Evolutionary conservation across 768 basidiomycete genomes (phyloP), one percentile per base, ranked within the genome.

Genomic region (Leccinum aurantiacum): DNA sequence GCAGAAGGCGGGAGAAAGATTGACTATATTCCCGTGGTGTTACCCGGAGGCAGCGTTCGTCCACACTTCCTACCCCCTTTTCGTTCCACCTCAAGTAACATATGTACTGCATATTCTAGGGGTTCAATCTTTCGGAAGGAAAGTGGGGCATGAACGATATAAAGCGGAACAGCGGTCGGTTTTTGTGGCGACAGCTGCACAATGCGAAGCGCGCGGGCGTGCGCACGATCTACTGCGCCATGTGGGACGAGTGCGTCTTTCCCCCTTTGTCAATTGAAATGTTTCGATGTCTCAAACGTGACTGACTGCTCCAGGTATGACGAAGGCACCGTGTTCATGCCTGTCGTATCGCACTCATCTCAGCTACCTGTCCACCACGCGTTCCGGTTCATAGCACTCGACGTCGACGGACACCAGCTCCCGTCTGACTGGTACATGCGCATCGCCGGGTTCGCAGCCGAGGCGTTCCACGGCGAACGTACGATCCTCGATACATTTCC

Each of bases 391-490:
- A 72, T 93, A 64, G 87, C 90, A 9, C 78, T 91, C 17, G 91
- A 94, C 65, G 85, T 81, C 61, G 92, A 93, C 65, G 91, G 90
- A 3, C 81, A 85, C 64, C 87, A 89, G 62, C 70, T 92, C 17
- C 90, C 91, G 1, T 76, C 87, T 27, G 92, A 94, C 75, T 94
- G 92, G 91, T 90, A 89, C 69, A 90, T 90, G 88, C 83, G 90
- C 22, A 84, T 91, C 54, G 83, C 81, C 66, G 89, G 90, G 15
- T 84, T 89, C 64, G 87, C 86, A 3, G 87, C 81, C 0, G 88
- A 91, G 72, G 82, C 77, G 27, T 75, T 91, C 31, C 84, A 85
- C 14, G 80, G 83, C 44, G 88, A 88, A 64, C 83, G 85, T n/a
- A 75, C 76, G 46, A 76, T 91, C 8, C 77, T 77, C 41, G 87